These are phyloP conservation scores for Cladorrhinum sp. DNA, from an alignment of 2,329 filamentous ascomycete species.

Conservation along the genomic window DNA sequence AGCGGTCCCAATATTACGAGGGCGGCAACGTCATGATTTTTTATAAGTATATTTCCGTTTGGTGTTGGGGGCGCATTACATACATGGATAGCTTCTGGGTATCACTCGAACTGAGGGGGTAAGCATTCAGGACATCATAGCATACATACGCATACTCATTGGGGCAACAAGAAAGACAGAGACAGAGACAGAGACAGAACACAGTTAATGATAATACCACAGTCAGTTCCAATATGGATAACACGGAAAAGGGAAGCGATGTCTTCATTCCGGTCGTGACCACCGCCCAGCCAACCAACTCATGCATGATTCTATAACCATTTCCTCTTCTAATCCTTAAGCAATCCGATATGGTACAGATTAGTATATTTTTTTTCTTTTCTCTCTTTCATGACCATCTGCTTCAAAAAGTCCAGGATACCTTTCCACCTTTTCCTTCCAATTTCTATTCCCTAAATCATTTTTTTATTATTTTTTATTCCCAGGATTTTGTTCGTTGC, in stretches of 20 bases:
- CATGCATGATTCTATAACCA: not conserved
- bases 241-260: not conserved
- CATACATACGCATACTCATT: not conserved
- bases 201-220: not conserved
- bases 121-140: not conserved
- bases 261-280: not conserved
- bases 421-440: not conserved
- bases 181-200: not conserved
- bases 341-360: not conserved
- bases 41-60: not conserved
- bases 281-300: not conserved
- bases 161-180: not conserved
- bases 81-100: not conserved
- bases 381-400: not conserved
- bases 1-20: slow-evolving; percentile 56
- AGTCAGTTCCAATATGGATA: not conserved
- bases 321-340: not conserved
- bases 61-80: not conserved
- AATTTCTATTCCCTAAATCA: not conserved
- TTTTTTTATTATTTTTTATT: not conserved
- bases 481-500: not conserved
- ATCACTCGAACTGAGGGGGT: not conserved
- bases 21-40: slow-evolving; percentile 7
- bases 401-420: not conserved
- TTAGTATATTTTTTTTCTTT: not conserved